Evolutionary conservation across 768 basidiomycete genomes (phyloP), one percentile per base, ranked within the genome.

Genomic region (Hysterangium stoloniferum): DNA sequence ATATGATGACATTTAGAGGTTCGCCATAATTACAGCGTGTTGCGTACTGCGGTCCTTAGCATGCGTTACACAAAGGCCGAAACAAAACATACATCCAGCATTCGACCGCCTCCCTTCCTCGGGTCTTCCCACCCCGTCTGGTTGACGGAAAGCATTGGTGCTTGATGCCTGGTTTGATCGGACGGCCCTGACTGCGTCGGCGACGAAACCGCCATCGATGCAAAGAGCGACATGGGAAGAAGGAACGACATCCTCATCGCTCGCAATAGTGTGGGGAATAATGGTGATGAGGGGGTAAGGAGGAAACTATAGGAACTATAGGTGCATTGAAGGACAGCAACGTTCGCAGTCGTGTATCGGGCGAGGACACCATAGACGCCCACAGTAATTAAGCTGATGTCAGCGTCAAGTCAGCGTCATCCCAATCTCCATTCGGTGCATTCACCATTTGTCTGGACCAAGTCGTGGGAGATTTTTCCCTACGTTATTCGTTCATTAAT

Each of bases 1-100:
- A 85, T 37, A 93, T 81, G 58, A 93, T 84, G 41, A 88, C 72
- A 59, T 93, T 93, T 52, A 93, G 66, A 11, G 90, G 90, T 66
- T 93, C 90, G 36, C 90, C 90, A 29, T 37, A 72, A 72, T n/a
- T n/a, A 52, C 69, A 68, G 48, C 71, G 72, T 4, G 75, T 79
- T 6, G 84, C 48, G 20, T 25, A 50, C 48, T 50, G 17, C 27
- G 41, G 34, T 7, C 44, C 8, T 27, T 24, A 44, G 22, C 32
- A 25, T 38, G 19, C 24, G n/a, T 22, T 20, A 17, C 52, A 37
- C 5, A 49, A 22, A 36, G 37, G 54, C 40, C 40, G 25, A 35
- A 52, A 17, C 58, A 0, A 6, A 13, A 64, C 81, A 61, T 58
- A 91, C 89, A 61, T 93, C 89, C 35, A 92, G 66, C 53, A 89